Evolutionary conservation across 345 rosid species (phyloP), one percentile per base, ranked within the genome.

Genomic region (Rubroshorea leprosula): DNA sequence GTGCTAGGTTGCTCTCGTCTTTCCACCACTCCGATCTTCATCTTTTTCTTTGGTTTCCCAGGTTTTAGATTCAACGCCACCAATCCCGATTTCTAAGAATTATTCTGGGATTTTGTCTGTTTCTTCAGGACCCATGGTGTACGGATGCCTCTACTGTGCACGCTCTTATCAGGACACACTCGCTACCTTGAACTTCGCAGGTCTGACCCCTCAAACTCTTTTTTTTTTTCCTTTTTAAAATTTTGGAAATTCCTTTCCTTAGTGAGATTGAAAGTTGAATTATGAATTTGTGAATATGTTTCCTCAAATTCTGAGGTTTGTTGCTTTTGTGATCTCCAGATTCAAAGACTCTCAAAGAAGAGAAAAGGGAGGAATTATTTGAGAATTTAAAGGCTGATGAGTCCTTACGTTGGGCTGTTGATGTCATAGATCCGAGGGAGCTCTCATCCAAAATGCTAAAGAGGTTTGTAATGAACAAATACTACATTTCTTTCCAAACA

Each of bases 281-380:
- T 15, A 39, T 38, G 4, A 49, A 22, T 35, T 17, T 43, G 10
- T 13, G 20, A 5, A 50, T 38, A n/a, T 50, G 48, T n/a, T n/a
- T 50, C 11, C 13, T 22, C 8, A 31, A 27, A 6, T 27, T 29
- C 12, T 13, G 18, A 25, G 61, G 19, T 26, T 41, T 49, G 23
- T 13, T 0, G n/a, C 55, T 44, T 19, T 35, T 55, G 35, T 65
- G 48, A 48, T 41, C 14, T 43, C 58, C 71, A 86, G 99, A 93
- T 77, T 89, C 99, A 10, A 93, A 93, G 81, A 89, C 90, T n/a
- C 69, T 93, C 6, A 93, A 89, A 71, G 95, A 93, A 66, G 97
- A 89, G 55, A 89, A 87, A 73, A 79, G 97, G 77, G 96, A 93
- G 72, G 92, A 82, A 19, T 61, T 89, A 44, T 93, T 82, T 54